These are phyloP conservation scores for Porcisia hertigi DNA, from an alignment of 208 protist genomes.

Conservation along the genomic window DNA sequence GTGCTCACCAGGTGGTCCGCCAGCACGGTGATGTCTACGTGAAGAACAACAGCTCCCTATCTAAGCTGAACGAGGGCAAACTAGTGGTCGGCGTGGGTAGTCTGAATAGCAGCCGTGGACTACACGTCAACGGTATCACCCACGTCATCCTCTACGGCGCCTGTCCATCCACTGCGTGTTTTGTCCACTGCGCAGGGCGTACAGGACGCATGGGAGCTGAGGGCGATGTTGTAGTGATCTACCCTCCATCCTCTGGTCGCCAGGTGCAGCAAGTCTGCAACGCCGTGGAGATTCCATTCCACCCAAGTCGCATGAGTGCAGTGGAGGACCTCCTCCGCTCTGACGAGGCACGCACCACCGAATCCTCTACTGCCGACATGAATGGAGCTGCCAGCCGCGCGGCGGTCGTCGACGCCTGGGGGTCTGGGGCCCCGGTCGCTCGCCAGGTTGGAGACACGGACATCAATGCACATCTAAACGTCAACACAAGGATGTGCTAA, in stretches of 20 bases:
- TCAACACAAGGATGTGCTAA: neutral
- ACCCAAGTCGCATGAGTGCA: constrained; percentile 49
- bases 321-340: constrained; percentile 54
- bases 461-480: neutral
- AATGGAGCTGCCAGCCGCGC: neutral
- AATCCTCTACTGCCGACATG: neutral
- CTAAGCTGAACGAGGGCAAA: constrained; percentile 57
- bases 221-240: constrained; percentile 81
- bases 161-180: constrained; percentile 55
- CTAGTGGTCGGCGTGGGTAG: constrained; percentile 73
- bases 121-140: constrained; percentile 81
- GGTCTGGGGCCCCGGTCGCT: too few species aligned
- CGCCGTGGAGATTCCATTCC: constrained; percentile 76
- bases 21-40: constrained; percentile 71
- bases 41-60: constrained; percentile 69
- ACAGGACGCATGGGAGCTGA: constrained; percentile 84
- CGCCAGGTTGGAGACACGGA: neutral
- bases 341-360: constrained; percentile 1
- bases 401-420: neutral
- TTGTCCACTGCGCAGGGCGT: constrained; percentile 88
- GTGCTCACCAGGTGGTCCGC: constrained; percentile 42
- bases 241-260: constrained; percentile 67
- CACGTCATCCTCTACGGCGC: constrained; percentile 85
- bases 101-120: constrained; percentile 68
- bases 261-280: constrained; percentile 75